Evolutionary conservation across 108 stramenopile genomes (phyloP).

Genomic region (Discostella stelligeroides): DNA sequence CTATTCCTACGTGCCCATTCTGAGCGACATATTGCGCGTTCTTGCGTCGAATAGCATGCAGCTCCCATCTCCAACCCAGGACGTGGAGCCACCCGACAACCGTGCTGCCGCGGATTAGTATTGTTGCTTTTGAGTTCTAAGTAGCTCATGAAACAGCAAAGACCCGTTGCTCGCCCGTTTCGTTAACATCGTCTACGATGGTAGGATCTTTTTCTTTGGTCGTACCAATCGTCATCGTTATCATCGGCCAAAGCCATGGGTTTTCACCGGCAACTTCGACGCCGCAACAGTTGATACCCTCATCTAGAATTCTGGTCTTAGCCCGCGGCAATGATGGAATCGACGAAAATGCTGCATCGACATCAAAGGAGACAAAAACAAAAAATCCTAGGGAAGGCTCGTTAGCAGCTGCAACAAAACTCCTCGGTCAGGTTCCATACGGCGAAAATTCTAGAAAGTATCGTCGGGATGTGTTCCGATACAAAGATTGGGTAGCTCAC

Average conservation of each 20-base stretch:
- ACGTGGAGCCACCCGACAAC: no score
- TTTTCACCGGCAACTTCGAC: not conserved
- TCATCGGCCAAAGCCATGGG: not conserved
- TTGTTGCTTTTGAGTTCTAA: no score
- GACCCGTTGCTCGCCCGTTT: no score
- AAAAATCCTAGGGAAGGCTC: constrained; percentile 31
- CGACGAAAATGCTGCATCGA: not conserved
- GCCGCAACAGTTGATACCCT: not conserved
- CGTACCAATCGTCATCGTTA: not conserved
- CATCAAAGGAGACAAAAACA: not conserved
- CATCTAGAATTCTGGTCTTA: not conserved
- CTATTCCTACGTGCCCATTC: constrained; percentile 33
- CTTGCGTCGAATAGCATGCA: not conserved
- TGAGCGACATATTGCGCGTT: not conserved
- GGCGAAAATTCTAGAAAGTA: constrained; percentile 51
- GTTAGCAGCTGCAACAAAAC: constrained; percentile 36
- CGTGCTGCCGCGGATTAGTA: no score
- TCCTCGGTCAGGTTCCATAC: constrained; percentile 48
- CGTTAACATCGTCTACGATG: not conserved
- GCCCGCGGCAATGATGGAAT: not conserved
- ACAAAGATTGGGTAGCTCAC: constrained; percentile 53
- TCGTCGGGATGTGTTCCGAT: constrained; percentile 48
- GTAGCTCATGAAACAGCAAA: no score
- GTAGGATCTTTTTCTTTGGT: not conserved
- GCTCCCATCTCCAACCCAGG: no score